These are phyloP conservation scores for Hansenula lynferdii DNA, from an alignment of 1,139 yeast species.

Conservation along the genomic window DNA sequence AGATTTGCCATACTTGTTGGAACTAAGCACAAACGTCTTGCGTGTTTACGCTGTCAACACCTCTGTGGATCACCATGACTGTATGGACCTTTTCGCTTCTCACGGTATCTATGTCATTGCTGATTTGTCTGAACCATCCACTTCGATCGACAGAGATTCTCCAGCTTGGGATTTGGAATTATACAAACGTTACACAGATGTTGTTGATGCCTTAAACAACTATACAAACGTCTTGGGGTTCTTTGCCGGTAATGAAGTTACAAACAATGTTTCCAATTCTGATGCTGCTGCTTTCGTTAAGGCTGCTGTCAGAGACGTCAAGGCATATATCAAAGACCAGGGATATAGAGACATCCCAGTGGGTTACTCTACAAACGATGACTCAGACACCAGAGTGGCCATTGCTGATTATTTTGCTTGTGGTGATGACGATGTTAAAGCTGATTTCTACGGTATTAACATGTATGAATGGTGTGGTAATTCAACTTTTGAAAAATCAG, in stretches of 20 bases:
- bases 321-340: slow-evolving; percentile 55
- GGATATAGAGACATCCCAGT: slow-evolving; percentile 65
- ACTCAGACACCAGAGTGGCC: slow-evolving; percentile 54
- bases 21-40: slow-evolving; percentile 55
- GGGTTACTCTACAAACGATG: slow-evolving; percentile 79
- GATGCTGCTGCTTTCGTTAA: slow-evolving; percentile 75
- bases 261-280: slow-evolving; percentile 60
- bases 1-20: slow-evolving; percentile 49
- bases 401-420: slow-evolving; percentile 75
- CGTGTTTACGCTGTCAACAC: slow-evolving; percentile 65
- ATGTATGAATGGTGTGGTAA: slow-evolving; percentile 88
- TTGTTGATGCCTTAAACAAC: slow-evolving; percentile 55
- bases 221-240: slow-evolving; percentile 72
- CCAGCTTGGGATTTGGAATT: slow-evolving; percentile 54
- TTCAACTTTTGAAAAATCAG: slow-evolving; percentile 52
- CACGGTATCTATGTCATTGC: slow-evolving; percentile 66
- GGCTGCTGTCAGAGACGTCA: slow-evolving; percentile 77
- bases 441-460: slow-evolving; percentile 77
- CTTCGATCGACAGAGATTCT: slow-evolving; percentile 49
- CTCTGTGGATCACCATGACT: slow-evolving; percentile 52
- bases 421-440: slow-evolving; percentile 53
- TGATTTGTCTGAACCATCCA: slow-evolving; percentile 57
- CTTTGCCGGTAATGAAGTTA: slow-evolving; percentile 82
- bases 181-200: slow-evolving; percentile 58
- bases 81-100: slow-evolving; percentile 54